Percentiles rank a stretch among this genome's conserved stretches.
Evolutionary conservation across 306 rosid genomes (phyloP).

Genomic region (Quercus glauca): DNA sequence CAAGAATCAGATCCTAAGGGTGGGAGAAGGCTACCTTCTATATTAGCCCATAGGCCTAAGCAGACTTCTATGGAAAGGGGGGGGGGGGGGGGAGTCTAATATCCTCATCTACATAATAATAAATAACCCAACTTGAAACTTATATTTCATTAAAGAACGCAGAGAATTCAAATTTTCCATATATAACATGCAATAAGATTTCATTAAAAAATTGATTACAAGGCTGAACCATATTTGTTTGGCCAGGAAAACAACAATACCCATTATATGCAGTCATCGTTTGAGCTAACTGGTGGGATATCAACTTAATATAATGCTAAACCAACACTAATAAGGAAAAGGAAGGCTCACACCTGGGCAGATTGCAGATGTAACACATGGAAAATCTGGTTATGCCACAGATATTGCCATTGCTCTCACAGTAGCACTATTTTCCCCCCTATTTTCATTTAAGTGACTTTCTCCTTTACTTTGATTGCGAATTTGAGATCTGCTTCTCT

Average conservation of each 20-base stretch:
- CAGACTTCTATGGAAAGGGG: background rate
- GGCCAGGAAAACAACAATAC: slow-evolving; percentile 30
- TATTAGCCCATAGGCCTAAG: background rate
- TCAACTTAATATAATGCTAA: slow-evolving; percentile 30
- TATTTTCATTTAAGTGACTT: slow-evolving; percentile 14
- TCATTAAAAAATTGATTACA: slow-evolving; percentile 17
- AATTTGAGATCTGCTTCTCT: slow-evolving; percentile 4
- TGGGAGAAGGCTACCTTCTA: background rate
- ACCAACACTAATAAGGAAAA: slow-evolving; percentile 20
- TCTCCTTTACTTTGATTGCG: no score
- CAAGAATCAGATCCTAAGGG: background rate
- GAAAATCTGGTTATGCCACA: slow-evolving; percentile 35
- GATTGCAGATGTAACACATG: slow-evolving; percentile 15
- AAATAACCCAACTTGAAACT: background rate
- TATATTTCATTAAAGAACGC: slow-evolving; percentile 14
- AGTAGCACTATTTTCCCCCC: slow-evolving; percentile 21
- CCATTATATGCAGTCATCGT: slow-evolving; percentile 29
- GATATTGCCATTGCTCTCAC: slow-evolving; percentile 33
- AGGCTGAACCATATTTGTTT: slow-evolving; percentile 23
- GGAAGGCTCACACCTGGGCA: slow-evolving; percentile 22
- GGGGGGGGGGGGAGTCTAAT: background rate
- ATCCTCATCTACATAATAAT: background rate
- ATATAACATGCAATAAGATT: slow-evolving; percentile 29
- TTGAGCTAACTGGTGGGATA: slow-evolving; percentile 28
- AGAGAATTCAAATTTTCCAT: slow-evolving; percentile 17